phyloP scores from a whole-genome alignment of 345 rosid species.

The Hevea brasiliensis region DNA sequence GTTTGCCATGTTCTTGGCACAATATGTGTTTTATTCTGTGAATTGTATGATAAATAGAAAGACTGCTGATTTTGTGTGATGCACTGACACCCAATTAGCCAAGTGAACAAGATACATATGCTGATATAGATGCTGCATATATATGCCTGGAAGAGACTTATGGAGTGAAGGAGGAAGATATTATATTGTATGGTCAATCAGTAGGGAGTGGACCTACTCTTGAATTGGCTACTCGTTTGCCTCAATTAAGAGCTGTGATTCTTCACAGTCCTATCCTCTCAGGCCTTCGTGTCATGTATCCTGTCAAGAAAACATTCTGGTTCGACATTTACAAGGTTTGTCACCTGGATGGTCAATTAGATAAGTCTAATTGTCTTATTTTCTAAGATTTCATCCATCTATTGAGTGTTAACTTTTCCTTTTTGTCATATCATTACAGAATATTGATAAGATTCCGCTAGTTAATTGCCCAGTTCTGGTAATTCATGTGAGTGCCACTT shows the following conservation, averaged over 20 bases:
- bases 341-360: too few relatives aligned
- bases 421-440: conserved; percentile 40
- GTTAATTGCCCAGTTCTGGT: conserved; percentile 83
- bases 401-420: too few relatives aligned
- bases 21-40: too few relatives aligned
- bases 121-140: conserved; percentile 81
- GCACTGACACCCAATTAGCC: conserved; percentile 36
- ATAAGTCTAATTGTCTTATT: too few relatives aligned
- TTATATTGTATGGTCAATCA: conserved; percentile 75
- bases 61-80: background rate
- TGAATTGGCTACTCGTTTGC: conserved; percentile 66
- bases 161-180: conserved; percentile 67
- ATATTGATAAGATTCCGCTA: conserved; percentile 74
- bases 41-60: background rate
- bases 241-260: conserved; percentile 62
- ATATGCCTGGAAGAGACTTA: conserved; percentile 62
- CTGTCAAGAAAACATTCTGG: conserved; percentile 70
- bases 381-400: too few relatives aligned
- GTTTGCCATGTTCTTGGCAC: too few relatives aligned
- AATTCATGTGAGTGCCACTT: conserved; percentile 66
- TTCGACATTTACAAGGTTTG: conserved; percentile 86
- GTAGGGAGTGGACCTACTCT: conserved; percentile 91
- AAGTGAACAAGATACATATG: conserved; percentile 85
- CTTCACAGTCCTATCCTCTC: conserved; percentile 87
- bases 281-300: conserved; percentile 86